Evolutionary conservation across 192 early-diverging fungal species (phyloP).

Genomic region (Glomus cerebriforme): DNA sequence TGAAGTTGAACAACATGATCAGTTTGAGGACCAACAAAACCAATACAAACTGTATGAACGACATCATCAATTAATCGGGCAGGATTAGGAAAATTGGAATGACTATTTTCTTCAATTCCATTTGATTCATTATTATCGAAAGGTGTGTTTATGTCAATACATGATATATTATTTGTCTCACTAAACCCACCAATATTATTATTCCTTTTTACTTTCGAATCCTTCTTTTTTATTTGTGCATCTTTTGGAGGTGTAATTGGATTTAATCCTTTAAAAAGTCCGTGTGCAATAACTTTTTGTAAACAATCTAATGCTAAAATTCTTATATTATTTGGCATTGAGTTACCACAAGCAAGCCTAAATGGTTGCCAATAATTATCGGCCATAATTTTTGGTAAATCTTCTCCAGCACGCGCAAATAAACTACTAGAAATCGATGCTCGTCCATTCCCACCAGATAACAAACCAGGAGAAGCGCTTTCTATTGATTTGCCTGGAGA

Average conservation of each 20-base stretch:
- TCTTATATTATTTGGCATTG: slow-evolving; percentile 41
- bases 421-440: slow-evolving; percentile 19
- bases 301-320: slow-evolving; percentile 44
- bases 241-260: slow-evolving; percentile 36
- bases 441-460: slow-evolving; percentile 21
- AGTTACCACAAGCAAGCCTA: slow-evolving; percentile 42
- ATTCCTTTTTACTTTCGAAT: slow-evolving; percentile 21
- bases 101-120: slow-evolving; percentile 39
- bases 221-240: slow-evolving; percentile 32
- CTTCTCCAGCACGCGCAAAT: slow-evolving; percentile 40
- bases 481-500: background rate
- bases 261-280: slow-evolving; percentile 39
- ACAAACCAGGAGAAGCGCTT: slow-evolving; percentile 25
- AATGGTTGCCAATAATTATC: slow-evolving; percentile 51
- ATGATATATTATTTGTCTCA: slow-evolving; percentile 43
- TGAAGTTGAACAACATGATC: slow-evolving; percentile 49
- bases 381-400: slow-evolving; percentile 38
- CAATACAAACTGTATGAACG: slow-evolving; percentile 48
- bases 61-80: slow-evolving; percentile 48
- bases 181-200: slow-evolving; percentile 39
- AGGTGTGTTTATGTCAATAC: slow-evolving; percentile 41
- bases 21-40: slow-evolving; percentile 42
- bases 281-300: slow-evolving; percentile 49
- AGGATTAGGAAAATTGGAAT: slow-evolving; percentile 44
- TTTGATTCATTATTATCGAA: slow-evolving; percentile 43